Evolutionary conservation across 2,329 filamentous ascomycete genomes (phyloP).

Genomic region (Talaromyces sp.): DNA sequence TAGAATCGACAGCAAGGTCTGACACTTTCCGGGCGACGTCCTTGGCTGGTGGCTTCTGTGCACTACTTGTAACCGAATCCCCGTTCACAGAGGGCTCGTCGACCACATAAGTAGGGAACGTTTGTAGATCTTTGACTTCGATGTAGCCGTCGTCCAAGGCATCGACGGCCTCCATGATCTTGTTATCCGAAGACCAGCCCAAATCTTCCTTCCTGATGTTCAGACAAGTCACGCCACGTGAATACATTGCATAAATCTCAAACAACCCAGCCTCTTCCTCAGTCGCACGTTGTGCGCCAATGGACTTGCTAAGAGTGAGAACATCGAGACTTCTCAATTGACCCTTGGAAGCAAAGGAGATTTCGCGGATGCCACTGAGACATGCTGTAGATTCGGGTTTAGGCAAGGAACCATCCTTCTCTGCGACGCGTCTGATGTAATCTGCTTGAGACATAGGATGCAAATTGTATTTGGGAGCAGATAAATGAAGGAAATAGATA

Average conservation of each 20-base stretch:
- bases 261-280: conserved; percentile 73
- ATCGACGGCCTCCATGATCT: conserved; percentile 74
- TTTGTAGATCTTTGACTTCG: conserved; percentile 65
- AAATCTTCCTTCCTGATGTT: conserved; percentile 83
- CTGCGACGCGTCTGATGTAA: conserved; percentile 74
- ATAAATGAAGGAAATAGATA: conserved; percentile 93
- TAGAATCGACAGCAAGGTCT: conserved; percentile 27
- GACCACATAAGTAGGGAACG: conserved; percentile 41
- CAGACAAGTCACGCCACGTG: conserved; percentile 88
- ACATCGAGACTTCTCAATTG: conserved; percentile 87
- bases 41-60: conserved; percentile 37
- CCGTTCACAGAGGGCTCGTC: conserved; percentile 47
- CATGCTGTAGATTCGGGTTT: conserved; percentile 93
- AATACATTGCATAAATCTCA: conserved; percentile 96
- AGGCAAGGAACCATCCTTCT: conserved; percentile 68
- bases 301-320: conserved; percentile 60
- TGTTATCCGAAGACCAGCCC: conserved; percentile 87
- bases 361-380: conserved; percentile 93
- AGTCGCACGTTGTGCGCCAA: conserved; percentile 50
- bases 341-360: conserved; percentile 83
- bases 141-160: conserved; percentile 72
- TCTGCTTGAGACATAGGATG: conserved; percentile 77
- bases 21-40: conserved; percentile 39
- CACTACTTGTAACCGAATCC: conserved; percentile 31
- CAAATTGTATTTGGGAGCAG: conserved; percentile 86